These are phyloP conservation scores for Chlamydomonas sp. DNA, from an alignment of 139 green algal genomes.

Conservation along the genomic window DNA sequence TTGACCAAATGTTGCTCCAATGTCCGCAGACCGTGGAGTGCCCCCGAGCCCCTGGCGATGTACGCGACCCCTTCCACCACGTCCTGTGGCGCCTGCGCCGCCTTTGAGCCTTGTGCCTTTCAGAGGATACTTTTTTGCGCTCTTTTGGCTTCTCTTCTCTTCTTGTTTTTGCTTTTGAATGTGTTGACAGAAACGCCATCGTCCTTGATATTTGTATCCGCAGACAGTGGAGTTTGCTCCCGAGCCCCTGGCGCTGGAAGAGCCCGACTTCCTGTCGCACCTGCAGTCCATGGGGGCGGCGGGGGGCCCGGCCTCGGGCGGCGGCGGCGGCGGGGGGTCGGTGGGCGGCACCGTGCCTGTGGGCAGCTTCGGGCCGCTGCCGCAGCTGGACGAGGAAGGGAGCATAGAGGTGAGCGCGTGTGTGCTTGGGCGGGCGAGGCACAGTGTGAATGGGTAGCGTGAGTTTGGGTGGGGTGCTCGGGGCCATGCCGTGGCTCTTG, in stretches of 20 bases:
- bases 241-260: slow-evolving; percentile 17
- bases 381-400: slow-evolving; percentile 22
- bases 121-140: no score
- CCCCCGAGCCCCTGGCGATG: slow-evolving; percentile 16
- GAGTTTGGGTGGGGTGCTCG: no score
- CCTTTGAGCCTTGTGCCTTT: no score
- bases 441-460: neutral
- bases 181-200: no score
- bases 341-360: neutral
- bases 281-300: neutral
- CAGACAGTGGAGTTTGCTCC: slow-evolving; percentile 10
- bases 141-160: no score
- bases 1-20: neutral
- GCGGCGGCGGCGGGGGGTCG: no score
- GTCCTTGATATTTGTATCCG: no score
- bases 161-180: no score
- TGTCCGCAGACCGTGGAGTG: neutral
- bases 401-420: slow-evolving; percentile 13
- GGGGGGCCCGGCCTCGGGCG: no score
- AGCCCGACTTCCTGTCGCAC: slow-evolving; percentile 17
- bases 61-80: neutral
- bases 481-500: no score
- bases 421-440: neutral
- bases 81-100: neutral
- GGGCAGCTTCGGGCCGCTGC: slow-evolving; percentile 14